Evolutionary conservation across 805 yeast genomes (phyloP).

Genomic region (Wickerhamomyces sydowiorum): DNA sequence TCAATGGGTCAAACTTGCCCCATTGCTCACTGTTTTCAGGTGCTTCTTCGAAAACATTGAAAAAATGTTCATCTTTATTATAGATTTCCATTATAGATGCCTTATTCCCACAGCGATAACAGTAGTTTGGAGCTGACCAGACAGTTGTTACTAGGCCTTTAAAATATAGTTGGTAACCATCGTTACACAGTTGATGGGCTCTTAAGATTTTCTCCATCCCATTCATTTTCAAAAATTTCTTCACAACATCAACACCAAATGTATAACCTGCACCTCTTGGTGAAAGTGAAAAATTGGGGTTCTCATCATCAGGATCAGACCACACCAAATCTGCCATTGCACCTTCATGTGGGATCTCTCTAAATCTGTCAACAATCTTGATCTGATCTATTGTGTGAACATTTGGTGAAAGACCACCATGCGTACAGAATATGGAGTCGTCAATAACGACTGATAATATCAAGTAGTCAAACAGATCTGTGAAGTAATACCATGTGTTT

Average conservation of each 20-base stretch:
- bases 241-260: slow-evolving; percentile 87
- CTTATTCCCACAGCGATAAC: slow-evolving; percentile 94
- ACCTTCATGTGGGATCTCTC: slow-evolving; percentile 97
- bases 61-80: slow-evolving; percentile 59
- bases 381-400: slow-evolving; percentile 93
- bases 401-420: slow-evolving; percentile 94
- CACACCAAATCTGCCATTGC: slow-evolving; percentile 99
- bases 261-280: slow-evolving; percentile 99
- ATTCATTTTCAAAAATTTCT: slow-evolving; percentile 76
- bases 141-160: slow-evolving; percentile 89
- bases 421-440: slow-evolving; percentile 86
- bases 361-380: slow-evolving; percentile 80
- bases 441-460: slow-evolving; percentile 88
- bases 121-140: slow-evolving; percentile 98
- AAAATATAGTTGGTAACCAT: slow-evolving; percentile 91
- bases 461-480: slow-evolving; percentile 89
- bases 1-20: slow-evolving; percentile 21
- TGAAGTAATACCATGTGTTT: slow-evolving; percentile 81
- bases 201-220: slow-evolving; percentile 75
- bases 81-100: slow-evolving; percentile 94
- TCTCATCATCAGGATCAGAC: slow-evolving; percentile 94
- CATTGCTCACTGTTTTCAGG: slow-evolving; percentile 72
- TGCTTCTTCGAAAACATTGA: slow-evolving; percentile 95
- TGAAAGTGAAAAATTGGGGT: slow-evolving; percentile 71
- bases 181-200: slow-evolving; percentile 96